phyloP scores from a whole-genome alignment of 176 grass and related monocot species.

The Themeda triandra region DNA sequence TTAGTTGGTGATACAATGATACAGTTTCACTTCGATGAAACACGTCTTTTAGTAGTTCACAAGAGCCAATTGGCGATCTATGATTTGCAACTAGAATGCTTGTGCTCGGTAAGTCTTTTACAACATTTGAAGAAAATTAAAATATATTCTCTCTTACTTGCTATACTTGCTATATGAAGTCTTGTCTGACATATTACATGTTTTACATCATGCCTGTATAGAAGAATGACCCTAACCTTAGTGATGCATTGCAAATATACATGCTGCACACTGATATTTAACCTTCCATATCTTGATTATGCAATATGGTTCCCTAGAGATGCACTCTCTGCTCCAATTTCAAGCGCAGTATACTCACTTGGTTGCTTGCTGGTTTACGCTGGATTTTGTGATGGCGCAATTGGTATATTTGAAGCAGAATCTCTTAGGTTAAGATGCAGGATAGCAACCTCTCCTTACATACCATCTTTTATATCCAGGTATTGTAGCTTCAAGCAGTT shows the following conservation, averaged over 20 bases:
- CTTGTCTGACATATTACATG: too few relatives aligned
- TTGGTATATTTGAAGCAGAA: conserved; percentile 83
- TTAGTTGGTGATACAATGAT: conserved; percentile 54
- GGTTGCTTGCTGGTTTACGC: conserved; percentile 53
- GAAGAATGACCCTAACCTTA: neutral
- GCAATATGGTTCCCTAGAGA: conserved; percentile 84
- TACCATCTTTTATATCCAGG: conserved; percentile 64
- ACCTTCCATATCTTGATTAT: neutral
- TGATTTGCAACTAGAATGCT: conserved; percentile 49
- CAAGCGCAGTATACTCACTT: conserved; percentile 80
- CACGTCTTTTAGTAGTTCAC: conserved; percentile 52
- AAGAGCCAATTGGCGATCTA: conserved; percentile 55
- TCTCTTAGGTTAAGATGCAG: conserved; percentile 59
- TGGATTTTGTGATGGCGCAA: conserved; percentile 31
- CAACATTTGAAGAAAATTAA: neutral
- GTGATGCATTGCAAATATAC: neutral
- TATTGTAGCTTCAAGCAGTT: conserved; percentile 13
- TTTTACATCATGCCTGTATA: too few relatives aligned
- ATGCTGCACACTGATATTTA: too few relatives aligned
- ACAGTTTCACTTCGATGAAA: conserved; percentile 57
- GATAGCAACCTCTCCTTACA: conserved; percentile 68
- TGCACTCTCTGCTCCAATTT: conserved; percentile 61
- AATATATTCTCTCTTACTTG: neutral
- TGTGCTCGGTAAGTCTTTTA: conserved; percentile 32
- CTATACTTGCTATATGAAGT: neutral